Percentiles rank a stretch among this genome's conserved stretches.
phyloP scores from a whole-genome alignment of 345 rosid genomes.

The Populus euphratica region DNA sequence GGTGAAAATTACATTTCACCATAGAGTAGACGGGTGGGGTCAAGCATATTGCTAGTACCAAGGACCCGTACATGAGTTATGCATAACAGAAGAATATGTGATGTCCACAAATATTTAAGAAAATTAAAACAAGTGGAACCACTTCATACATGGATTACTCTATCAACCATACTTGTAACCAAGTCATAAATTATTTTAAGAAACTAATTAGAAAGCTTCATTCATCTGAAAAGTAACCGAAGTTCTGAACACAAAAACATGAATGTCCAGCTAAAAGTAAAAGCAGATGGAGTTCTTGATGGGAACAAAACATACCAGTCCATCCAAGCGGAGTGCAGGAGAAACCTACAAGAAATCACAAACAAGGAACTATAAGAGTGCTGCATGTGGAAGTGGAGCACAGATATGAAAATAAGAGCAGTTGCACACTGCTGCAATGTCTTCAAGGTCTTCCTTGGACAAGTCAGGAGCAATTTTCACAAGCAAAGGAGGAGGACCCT shows the following conservation, averaged over 20 bases:
- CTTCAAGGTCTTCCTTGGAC: slow-evolving; percentile 91
- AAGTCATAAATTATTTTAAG: background rate
- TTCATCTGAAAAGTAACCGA: background rate
- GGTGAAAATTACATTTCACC: background rate
- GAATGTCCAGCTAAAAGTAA: background rate
- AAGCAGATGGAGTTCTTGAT: background rate
- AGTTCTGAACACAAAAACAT: background rate
- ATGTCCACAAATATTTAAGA: background rate
- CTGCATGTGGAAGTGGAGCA: background rate
- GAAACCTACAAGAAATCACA: slow-evolving; percentile 64
- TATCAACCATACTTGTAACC: background rate
- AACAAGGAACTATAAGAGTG: slow-evolving; percentile 30
- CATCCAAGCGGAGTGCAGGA: slow-evolving; percentile 91
- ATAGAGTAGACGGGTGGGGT: background rate
- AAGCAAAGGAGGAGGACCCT: slow-evolving; percentile 94
- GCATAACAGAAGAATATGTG: background rate
- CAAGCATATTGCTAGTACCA: background rate
- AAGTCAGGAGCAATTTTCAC: slow-evolving; percentile 98
- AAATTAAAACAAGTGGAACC: background rate
- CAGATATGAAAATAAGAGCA: slow-evolving; percentile 7
- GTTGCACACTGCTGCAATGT: slow-evolving; percentile 82
- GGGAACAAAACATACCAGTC: slow-evolving; percentile 58
- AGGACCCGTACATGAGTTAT: background rate
- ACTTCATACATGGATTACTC: background rate
- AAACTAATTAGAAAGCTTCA: background rate